Conservation (phyloP, 148 eudicot species). For the Cornus controversa region DNA sequence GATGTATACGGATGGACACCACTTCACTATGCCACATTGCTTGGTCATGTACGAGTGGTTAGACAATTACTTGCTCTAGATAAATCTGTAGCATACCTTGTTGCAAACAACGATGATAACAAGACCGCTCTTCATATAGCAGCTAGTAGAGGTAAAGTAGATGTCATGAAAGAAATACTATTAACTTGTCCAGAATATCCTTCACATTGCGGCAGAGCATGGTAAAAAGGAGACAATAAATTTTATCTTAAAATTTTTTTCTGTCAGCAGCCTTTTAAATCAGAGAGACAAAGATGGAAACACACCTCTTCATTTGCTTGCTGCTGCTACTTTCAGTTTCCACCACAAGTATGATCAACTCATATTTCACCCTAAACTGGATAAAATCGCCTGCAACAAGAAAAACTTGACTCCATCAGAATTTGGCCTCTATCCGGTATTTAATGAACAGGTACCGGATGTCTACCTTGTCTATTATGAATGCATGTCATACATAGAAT, state of each 20-base stretch:
- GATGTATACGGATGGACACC: constrained; percentile 14
- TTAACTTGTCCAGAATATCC: constrained; percentile 12
- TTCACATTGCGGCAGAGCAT: constrained; percentile 10
- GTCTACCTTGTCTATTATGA: too few relatives aligned
- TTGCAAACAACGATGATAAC: not conserved
- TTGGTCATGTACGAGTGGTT: not conserved
- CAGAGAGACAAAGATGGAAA: not conserved
- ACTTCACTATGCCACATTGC: constrained; percentile 8
- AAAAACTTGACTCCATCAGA: not conserved
- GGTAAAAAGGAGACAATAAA: not conserved
- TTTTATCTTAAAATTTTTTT: not conserved
- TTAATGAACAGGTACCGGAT: too few relatives aligned
- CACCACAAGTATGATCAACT: too few relatives aligned
- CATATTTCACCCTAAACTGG: not conserved
- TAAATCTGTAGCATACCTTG: constrained; percentile 7
- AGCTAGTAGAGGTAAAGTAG: constrained; percentile 5
- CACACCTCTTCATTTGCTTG: too few relatives aligned
- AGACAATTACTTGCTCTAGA: not conserved
- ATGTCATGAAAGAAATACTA: not conserved
- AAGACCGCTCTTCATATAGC: constrained; percentile 20
- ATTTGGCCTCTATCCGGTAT: too few relatives aligned
- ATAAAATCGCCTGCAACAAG: not conserved
- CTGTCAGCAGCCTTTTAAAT: not conserved
- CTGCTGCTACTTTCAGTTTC: not conserved
- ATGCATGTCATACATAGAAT: too few relatives aligned